phyloP scores from a whole-genome alignment of 164 flowering plant species.

The Tetracentron sinense region DNA sequence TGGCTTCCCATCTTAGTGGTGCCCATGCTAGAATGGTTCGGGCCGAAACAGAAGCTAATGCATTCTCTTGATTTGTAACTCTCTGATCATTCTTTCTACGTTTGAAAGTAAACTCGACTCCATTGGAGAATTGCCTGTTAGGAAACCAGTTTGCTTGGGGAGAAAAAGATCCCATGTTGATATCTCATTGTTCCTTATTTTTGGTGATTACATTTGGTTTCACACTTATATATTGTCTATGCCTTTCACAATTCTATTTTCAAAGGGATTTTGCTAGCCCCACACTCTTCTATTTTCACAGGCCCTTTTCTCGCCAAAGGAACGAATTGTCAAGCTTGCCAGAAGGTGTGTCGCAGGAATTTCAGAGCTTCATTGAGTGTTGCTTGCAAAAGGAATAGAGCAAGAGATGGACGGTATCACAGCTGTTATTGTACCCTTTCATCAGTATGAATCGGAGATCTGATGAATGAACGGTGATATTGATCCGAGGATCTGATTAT shows the following conservation, averaged over 20 bases:
- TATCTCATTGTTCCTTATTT: too few species aligned
- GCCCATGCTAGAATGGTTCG: conserved; percentile 40
- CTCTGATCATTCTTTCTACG: too few species aligned
- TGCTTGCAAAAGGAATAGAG: not conserved
- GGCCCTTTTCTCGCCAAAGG: too few species aligned
- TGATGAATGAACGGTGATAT: not conserved
- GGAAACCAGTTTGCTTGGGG: too few species aligned
- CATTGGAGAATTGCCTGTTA: too few species aligned
- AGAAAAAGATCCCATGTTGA: too few species aligned
- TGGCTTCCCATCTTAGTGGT: conserved; percentile 40
- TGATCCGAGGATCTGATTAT: not conserved
- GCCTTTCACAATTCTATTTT: too few species aligned
- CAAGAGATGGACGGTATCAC: not conserved
- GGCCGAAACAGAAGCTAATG: conserved; percentile 43
- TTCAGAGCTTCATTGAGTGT: not conserved
- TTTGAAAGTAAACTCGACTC: too few species aligned
- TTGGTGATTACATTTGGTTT: too few species aligned
- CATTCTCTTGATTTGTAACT: conserved; percentile 27
- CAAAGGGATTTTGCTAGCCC: too few species aligned
- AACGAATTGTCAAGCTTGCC: not conserved
- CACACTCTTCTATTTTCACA: too few species aligned
- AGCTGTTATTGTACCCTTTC: not conserved
- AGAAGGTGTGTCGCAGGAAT: not conserved
- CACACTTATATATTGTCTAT: too few species aligned
- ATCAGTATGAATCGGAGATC: not conserved